Base-by-base conservation (phyloP, 345 rosid species). In the Eucalyptus leucophloia region DNA sequence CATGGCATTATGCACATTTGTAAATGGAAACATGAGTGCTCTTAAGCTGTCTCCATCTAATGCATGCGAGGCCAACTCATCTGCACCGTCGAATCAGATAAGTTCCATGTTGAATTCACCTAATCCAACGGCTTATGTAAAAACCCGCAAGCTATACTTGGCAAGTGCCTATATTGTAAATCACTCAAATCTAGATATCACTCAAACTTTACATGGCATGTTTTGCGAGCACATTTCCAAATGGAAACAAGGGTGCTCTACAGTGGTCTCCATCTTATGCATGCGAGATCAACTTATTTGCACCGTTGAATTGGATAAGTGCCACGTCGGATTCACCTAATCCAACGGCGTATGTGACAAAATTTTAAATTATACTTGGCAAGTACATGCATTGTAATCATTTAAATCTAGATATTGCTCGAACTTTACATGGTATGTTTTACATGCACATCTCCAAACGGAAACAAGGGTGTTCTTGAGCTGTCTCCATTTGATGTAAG, bases 71-170 rank as follows among this genome's bases (percentile, higher is more conserved):
- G 2, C 62, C 30, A 56, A 56, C 21, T 10, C 13, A 56, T 10
- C 0, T 56, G 3, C 62, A 56, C 13, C 2, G 3, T 56, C 0
- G 21, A 56, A 56, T 56, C 0, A 2, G 62, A 56, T 56, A 56
- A 56, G 13, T 56, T 11, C 30, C 14, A 0, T 0, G 2, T 2
- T 11, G 14, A 7, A 56, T 56, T 24, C 62, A 56, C 62, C 62
- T 56, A 56, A 56, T 56, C 62, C 62, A 56, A 10, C 0, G 2
- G 2, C 30, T 4, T 24, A 56, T 11, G 13, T 56, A 0, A 56
- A 56, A 23, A 9, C 2, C 30, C 30, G 0, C 30, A 23, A 56
- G 62, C 62, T 24, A 56, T 56, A 24, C 3, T 56, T 56, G 62
- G 6, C 30, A 56, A 24, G 62, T 56, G 62, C 30, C 30, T 56